Evolutionary conservation across 805 yeast species (phyloP), one percentile per base, ranked within the genome.

Genomic region (Hanseniaspora taiwanica): DNA sequence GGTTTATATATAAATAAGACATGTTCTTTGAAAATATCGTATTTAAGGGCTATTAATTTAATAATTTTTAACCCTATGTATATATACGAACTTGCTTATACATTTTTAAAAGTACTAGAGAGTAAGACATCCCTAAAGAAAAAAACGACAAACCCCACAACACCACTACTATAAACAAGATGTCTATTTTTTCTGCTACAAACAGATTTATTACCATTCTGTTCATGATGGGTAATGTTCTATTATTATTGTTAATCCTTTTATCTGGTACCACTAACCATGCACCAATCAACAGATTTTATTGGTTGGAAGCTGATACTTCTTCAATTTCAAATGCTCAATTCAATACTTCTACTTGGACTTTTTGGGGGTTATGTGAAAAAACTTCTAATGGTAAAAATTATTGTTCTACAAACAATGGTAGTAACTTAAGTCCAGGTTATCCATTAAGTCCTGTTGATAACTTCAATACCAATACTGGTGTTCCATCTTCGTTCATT

Each of bases 281-380:
- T 46, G 71, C 59, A 64, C 85, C 87, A 21, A 66, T 81, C 49
- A 65, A 78, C 58, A 62, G 60, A 24, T 79, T 81, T 51, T 81
- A 76, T 60, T 78, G 85, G 84, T 53, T 81, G 27, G 64, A 72
- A 56, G 87, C 78, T 38, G 78, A 80, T 53, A 81, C 89, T 38
- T 60, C 74, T 2, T 55, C 55, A 36, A 74, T 79, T 42, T 44
- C 64, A 3, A 56, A 65, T 35, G 79, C 81, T 6, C 57, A 65
- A 18, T 39, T 31, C 16, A 57, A 56, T 27, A 51, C 64, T 37
- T 64, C 84, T n/a, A 75, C 82, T 51, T 81, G 87, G 87, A 79
- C 87, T 2, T 80, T 74, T 64, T 81, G 89, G 89, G 87, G 89
- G 49, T 69, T 79, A 36, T 77, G 84, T 58, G 64, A 64, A 38